phyloP scores from a whole-genome alignment of 2,329 filamentous ascomycete species.

The Furcasterigmium sp. region DNA sequence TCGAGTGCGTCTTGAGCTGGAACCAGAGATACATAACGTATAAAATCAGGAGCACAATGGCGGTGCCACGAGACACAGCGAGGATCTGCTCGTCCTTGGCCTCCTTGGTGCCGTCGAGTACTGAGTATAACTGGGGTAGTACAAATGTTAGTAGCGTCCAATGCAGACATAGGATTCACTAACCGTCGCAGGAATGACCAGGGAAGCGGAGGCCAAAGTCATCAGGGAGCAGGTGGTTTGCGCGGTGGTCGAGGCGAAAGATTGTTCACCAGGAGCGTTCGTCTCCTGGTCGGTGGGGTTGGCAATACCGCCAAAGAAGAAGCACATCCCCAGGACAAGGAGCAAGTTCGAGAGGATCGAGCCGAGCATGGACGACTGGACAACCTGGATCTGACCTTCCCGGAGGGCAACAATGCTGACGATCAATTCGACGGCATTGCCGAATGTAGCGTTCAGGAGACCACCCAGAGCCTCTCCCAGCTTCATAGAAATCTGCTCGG shows the following conservation, averaged over 20 bases:
- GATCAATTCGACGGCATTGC: slow-evolving; percentile 76
- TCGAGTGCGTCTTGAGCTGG: slow-evolving; percentile 69
- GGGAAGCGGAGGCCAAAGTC: slow-evolving; percentile 69
- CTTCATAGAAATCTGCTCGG: slow-evolving; percentile 69
- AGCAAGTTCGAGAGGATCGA: slow-evolving; percentile 93
- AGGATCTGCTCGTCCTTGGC: slow-evolving; percentile 55
- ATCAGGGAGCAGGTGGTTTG: slow-evolving; percentile 73
- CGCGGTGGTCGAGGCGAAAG: slow-evolving; percentile 70
- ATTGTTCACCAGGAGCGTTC: slow-evolving; percentile 60
- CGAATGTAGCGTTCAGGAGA: slow-evolving; percentile 70
- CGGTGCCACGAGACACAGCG: slow-evolving; percentile 68
- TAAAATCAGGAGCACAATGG: slow-evolving; percentile 68
- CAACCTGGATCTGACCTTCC: slow-evolving; percentile 84
- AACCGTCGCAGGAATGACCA: slow-evolving; percentile 72
- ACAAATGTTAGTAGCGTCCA: slow-evolving; percentile 1
- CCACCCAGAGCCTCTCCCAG: slow-evolving; percentile 71
- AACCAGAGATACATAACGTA: slow-evolving; percentile 76
- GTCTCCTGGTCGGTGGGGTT: slow-evolving; percentile 48
- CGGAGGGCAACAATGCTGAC: slow-evolving; percentile 87
- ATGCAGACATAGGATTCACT: slow-evolving; percentile 13
- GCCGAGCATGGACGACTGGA: slow-evolving; percentile 97
- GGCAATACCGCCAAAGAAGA: slow-evolving; percentile 67
- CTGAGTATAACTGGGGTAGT: slow-evolving; percentile 53
- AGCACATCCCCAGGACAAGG: slow-evolving; percentile 78
- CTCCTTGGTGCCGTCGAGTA: slow-evolving; percentile 42